A percentile compares a stretch with the other conserved stretches of the same genome.
Conservation (phyloP, 805 yeast genomes). For the Cyberlindnera meyerae region DNA sequence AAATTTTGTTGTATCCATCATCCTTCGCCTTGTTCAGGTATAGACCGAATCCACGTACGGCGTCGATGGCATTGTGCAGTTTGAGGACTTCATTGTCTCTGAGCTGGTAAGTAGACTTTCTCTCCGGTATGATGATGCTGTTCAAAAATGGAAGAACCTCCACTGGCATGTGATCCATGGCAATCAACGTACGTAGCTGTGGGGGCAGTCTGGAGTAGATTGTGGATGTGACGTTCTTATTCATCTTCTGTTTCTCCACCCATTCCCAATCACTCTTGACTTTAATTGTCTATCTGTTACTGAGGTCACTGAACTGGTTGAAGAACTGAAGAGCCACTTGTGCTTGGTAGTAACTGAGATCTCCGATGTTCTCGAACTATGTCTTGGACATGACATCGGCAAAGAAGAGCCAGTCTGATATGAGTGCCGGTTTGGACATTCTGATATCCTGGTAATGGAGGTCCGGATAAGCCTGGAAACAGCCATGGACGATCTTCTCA, state of each 20-base stretch:
- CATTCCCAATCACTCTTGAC: constrained; percentile 28
- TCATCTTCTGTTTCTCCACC: constrained; percentile 19
- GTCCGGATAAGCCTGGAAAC: constrained; percentile 61
- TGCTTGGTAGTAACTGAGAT: constrained; percentile 49
- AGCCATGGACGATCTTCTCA: constrained; percentile 67
- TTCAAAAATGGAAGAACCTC: constrained; percentile 35
- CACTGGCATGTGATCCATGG: constrained; percentile 14
- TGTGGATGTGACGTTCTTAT: constrained; percentile 9
- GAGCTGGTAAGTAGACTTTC: constrained; percentile 16
- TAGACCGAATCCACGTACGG: constrained; percentile 37
- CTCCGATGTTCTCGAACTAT: constrained; percentile 40
- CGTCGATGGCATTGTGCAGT: constrained; percentile 33
- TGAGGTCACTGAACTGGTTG: constrained; percentile 58
- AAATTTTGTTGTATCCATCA: constrained; percentile 27
- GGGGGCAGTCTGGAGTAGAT: constrained; percentile 12
- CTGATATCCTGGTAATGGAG: constrained; percentile 62
- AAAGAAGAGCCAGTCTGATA: constrained; percentile 75
- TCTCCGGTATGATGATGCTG: constrained; percentile 26
- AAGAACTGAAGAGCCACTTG: constrained; percentile 58
- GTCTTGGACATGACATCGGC: constrained; percentile 52
- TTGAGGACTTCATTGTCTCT: constrained; percentile 22
- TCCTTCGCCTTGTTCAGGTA: constrained; percentile 32
- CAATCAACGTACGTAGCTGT: constrained; percentile 12
- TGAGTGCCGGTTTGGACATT: constrained; percentile 48
- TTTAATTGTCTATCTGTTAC: constrained; percentile 32